Conservation (phyloP, 1,139 yeast genomes). For the Zygosaccharomyces pseudobailii region DNA sequence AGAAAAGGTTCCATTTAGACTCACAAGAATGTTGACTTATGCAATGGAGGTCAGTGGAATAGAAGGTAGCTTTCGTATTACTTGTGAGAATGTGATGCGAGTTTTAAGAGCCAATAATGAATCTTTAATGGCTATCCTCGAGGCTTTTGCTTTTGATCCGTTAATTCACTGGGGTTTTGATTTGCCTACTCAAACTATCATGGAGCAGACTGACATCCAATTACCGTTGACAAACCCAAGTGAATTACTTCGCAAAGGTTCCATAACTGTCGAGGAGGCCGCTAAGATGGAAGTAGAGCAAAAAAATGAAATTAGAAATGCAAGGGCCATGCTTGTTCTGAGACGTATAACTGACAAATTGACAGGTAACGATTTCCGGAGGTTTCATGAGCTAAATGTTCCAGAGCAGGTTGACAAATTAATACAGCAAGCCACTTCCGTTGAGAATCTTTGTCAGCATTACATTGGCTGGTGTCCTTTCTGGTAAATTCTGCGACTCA, state of each 20-base stretch:
- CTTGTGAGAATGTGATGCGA: conserved; percentile 96
- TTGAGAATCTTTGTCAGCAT: conserved; percentile 93
- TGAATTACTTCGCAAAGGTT: conserved; percentile 66
- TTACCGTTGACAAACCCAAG: conserved; percentile 61
- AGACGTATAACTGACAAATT: conserved; percentile 88
- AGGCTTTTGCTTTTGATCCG: conserved; percentile 98
- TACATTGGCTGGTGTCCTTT: conserved; percentile 99
- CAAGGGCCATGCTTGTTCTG: conserved; percentile 86
- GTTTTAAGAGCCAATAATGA: conserved; percentile 90
- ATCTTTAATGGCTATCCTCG: conserved; percentile 94
- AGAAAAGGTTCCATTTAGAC: conserved; percentile 94
- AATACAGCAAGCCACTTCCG: conserved; percentile 94
- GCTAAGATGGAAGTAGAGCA: conserved; percentile 65
- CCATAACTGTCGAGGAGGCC: conserved; percentile 73
- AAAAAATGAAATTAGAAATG: conserved; percentile 76
- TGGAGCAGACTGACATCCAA: conserved; percentile 66
- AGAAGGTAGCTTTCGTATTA: conserved; percentile 93
- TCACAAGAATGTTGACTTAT: conserved; percentile 93
- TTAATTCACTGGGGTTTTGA: conserved; percentile 98
- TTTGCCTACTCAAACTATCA: conserved; percentile 74
- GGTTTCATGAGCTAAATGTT: conserved; percentile 66
- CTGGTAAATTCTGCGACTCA: conserved; percentile 52
- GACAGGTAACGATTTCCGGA: conserved; percentile 87
- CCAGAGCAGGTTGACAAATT: conserved; percentile 89
- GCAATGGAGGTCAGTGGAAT: conserved; percentile 99